These are phyloP conservation scores for Brassica balearica DNA, from an alignment of 441 rosid genomes.

Conservation along the genomic window DNA sequence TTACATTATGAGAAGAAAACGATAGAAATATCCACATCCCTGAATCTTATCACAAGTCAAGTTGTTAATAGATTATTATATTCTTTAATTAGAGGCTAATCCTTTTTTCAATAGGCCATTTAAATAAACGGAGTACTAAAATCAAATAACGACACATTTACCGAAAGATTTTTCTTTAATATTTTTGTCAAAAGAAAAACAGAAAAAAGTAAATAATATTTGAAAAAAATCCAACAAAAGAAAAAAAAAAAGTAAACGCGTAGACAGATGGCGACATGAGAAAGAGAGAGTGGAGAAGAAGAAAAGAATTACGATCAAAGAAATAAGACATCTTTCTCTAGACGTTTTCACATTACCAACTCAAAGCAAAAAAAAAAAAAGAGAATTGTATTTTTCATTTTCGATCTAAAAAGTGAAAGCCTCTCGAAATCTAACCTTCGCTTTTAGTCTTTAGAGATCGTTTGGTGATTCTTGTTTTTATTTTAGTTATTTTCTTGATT, in stretches of 20 bases:
- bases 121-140: neutral
- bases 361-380: neutral
- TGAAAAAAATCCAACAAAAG: conserved; percentile 17
- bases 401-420: conserved; percentile 41
- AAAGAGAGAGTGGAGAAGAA: conserved; percentile 34
- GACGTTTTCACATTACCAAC: conserved; percentile 67
- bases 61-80: conserved; percentile 1
- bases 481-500: conserved; percentile 39
- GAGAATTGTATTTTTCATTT: neutral
- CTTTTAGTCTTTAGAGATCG: conserved; percentile 28
- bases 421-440: conserved; percentile 29
- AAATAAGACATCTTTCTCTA: conserved; percentile 30
- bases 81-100: conserved; percentile 27
- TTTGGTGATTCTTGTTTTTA: conserved; percentile 23
- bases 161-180: conserved; percentile 5
- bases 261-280: conserved; percentile 70
- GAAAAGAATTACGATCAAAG: conserved; percentile 44
- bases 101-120: conserved; percentile 22
- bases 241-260: conserved; percentile 70
- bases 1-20: conserved; percentile 39
- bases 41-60: conserved; percentile 17
- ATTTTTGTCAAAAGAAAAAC: conserved; percentile 32
- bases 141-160: conserved; percentile 23
- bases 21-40: conserved; percentile 38
- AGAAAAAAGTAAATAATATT: conserved; percentile 9